phyloP scores from a whole-genome alignment of 805 yeast genomes.

The Saturnispora zaruensis region DNA sequence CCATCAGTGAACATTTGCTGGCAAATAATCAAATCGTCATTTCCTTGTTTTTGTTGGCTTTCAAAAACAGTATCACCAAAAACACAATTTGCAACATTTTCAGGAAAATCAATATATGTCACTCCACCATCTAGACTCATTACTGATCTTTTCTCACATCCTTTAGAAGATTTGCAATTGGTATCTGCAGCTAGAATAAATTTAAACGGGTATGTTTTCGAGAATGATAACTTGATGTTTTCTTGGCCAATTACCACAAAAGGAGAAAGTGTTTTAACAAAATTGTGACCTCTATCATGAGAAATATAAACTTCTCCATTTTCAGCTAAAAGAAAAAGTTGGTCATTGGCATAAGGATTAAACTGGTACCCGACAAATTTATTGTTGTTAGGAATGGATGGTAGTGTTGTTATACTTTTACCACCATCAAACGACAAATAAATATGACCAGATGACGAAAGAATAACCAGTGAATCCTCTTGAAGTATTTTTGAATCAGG shows the following conservation, averaged over 20 bases:
- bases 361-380: slow-evolving; percentile 20
- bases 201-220: slow-evolving; percentile 43
- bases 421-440: slow-evolving; percentile 72
- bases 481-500: slow-evolving; percentile 28
- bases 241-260: slow-evolving; percentile 40
- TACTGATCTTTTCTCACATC: slow-evolving; percentile 53
- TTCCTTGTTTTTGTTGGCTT: slow-evolving; percentile 17
- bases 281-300: slow-evolving; percentile 57
- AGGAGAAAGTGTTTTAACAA: slow-evolving; percentile 31
- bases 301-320: slow-evolving; percentile 48
- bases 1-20: slow-evolving; percentile 32
- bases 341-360: slow-evolving; percentile 53
- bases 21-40: slow-evolving; percentile 57
- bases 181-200: slow-evolving; percentile 65
- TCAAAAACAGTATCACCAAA: slow-evolving; percentile 53
- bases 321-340: slow-evolving; percentile 45
- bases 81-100: slow-evolving; percentile 52
- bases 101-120: slow-evolving; percentile 45
- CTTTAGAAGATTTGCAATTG: slow-evolving; percentile 39
- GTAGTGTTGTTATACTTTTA: slow-evolving; percentile 26
- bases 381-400: slow-evolving; percentile 40
- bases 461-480: slow-evolving; percentile 59
- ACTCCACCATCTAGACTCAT: slow-evolving; percentile 62
- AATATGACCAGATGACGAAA: slow-evolving; percentile 43
- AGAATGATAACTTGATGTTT: slow-evolving; percentile 46